Conservation (phyloP, 352 stramenopile species). For the Pythium phragmitis region DNA sequence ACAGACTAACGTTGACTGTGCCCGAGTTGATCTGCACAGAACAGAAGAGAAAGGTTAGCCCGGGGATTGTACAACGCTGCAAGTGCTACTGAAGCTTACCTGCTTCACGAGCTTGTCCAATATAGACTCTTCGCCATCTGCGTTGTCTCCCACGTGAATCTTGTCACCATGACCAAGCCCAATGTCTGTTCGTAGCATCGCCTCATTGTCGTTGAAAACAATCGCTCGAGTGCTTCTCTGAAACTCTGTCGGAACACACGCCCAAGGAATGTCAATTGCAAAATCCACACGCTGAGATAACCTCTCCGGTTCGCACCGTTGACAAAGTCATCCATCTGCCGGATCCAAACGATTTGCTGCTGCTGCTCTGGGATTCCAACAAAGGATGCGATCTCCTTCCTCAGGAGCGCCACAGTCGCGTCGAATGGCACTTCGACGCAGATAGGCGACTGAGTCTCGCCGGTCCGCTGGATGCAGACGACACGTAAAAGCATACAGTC, state of each 20-base stretch:
- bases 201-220: slow-evolving; percentile 65
- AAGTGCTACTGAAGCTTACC: slow-evolving; percentile 30
- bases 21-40: slow-evolving; percentile 73
- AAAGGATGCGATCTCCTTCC: slow-evolving; percentile 75
- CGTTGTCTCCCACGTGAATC: slow-evolving; percentile 85
- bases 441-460: slow-evolving; percentile 71
- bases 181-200: slow-evolving; percentile 77
- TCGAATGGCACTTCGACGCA: slow-evolving; percentile 85
- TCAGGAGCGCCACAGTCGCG: slow-evolving; percentile 65
- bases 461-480: slow-evolving; percentile 82
- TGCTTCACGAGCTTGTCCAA: slow-evolving; percentile 81
- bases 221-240: slow-evolving; percentile 65
- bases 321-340: slow-evolving; percentile 80
- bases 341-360: slow-evolving; percentile 91
- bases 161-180: slow-evolving; percentile 87
- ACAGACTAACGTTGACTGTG: slow-evolving; percentile 79
- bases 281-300: neutral
- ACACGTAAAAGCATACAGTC: slow-evolving; percentile 87
- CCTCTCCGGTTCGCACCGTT: slow-evolving; percentile 46
- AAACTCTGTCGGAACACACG: slow-evolving; percentile 41
- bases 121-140: slow-evolving; percentile 74
- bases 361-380: slow-evolving; percentile 78
- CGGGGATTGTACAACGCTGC: neutral
- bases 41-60: neutral
- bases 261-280: neutral